Base-by-base conservation (phyloP, 768 basidiomycete genomes). In the Boletus insuetus region DNA sequence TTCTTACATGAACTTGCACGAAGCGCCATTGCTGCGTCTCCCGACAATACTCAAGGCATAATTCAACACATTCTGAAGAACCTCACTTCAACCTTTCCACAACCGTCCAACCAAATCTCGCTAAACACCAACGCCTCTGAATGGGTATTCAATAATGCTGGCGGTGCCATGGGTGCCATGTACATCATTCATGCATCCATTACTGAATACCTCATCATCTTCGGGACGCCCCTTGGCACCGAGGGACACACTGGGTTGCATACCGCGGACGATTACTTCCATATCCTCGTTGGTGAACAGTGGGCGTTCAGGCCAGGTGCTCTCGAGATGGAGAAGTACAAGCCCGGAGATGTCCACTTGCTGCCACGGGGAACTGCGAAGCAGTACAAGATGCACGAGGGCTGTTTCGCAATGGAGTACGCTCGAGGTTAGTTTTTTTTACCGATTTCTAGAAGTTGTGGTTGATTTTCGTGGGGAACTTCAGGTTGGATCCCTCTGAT, bases 121-220 rank as follows among this genome's bases (percentile, higher is more conserved):
- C 60, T 82, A 47, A 79, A 80, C 63, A 48, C 73, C n/a, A 64
- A 87, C 74, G 68, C 80, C 20, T 76, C 77, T 37, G 94, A 98
- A 65, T 98, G 96, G 96, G 83, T 97, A 24, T 90, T 96, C 74
- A 98, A 86, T 77, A 98, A 98, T 64, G 95, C 96, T 1, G 97
- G 95, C 12, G 97, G 97, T 56, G 94, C 94, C 1, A 98, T 96
- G 95, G 94, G 94, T 41, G 87, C 87, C 34, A 98, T 99, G 96
- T 97, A 94, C 71, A 81, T 98, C 73, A 91, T 98, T 60, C 97
- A 98, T 65, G 93, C 96, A 17, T 89, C 85, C 74, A 87, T 99
- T 64, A 98, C 96, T 11, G 97, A 99, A 76, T 99, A 96, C 75
- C 82, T 93, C 62, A 94, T 94, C 69, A 87, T 98, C 62, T 97